Conservation (phyloP, 768 basidiomycete species). For the Mrakia frigida region DNA sequence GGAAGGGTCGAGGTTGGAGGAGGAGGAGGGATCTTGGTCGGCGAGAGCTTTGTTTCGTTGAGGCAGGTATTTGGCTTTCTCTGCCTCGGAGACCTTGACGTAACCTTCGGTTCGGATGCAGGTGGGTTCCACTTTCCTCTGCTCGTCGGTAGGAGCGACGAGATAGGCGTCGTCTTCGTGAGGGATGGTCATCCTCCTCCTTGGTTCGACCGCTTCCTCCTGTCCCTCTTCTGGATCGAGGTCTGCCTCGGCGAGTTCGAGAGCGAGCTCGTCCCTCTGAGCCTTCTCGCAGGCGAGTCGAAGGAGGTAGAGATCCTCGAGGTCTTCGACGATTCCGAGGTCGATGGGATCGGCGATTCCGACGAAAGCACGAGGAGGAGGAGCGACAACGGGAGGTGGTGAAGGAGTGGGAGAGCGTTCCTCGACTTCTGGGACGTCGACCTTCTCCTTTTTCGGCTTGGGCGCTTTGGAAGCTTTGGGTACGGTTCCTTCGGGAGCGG, state of each 20-base stretch:
- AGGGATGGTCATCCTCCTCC: neutral
- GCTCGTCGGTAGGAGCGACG: neutral
- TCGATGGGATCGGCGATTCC: conserved; percentile 43
- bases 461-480: neutral
- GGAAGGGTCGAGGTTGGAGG: conserved; percentile 3
- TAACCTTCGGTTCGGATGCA: conserved; percentile 90
- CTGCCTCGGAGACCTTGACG: conserved; percentile 87
- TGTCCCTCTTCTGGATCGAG: conserved; percentile 32
- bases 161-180: neutral
- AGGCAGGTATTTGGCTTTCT: conserved; percentile 86
- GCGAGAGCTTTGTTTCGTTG: conserved; percentile 53
- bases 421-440: neutral
- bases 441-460: neutral
- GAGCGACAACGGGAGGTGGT: neutral
- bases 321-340: conserved; percentile 67
- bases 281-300: conserved; percentile 42
- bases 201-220: conserved; percentile 33
- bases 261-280: conserved; percentile 31
- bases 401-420: neutral
- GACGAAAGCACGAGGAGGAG: too few relatives aligned
- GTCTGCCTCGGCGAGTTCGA: conserved; percentile 34
- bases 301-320: conserved; percentile 78
- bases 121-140: neutral
- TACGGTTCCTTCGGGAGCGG: too few relatives aligned
- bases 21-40: conserved; percentile 28